Conservation (phyloP, 1,139 yeast genomes). For the Tardiomyces digboiensis region DNA sequence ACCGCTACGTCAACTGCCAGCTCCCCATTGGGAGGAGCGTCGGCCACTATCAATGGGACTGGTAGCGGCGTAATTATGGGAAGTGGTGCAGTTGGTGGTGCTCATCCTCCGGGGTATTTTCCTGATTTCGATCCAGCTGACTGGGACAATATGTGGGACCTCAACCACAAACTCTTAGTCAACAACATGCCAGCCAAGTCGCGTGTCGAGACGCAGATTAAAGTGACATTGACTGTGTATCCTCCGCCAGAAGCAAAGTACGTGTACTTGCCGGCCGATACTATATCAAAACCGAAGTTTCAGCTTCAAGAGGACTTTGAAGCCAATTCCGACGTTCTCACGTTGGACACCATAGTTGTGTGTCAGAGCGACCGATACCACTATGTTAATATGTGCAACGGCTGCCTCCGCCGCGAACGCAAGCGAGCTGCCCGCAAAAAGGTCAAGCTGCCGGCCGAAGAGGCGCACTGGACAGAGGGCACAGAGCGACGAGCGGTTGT, state of each 20-base stretch:
- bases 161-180: conserved; percentile 40
- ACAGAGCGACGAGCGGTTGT: conserved; percentile 75
- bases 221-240: conserved; percentile 51
- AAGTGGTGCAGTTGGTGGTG: background rate
- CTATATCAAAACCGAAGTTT: conserved; percentile 78
- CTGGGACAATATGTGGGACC: background rate
- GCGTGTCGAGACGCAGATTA: conserved; percentile 93
- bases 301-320: conserved; percentile 37
- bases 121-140: background rate
- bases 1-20: conserved; percentile 1
- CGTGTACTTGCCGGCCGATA: conserved; percentile 74
- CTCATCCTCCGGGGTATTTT: conserved; percentile 1
- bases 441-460: conserved; percentile 59
- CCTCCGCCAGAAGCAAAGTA: conserved; percentile 69
- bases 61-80: background rate
- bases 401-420: conserved; percentile 87
- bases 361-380: conserved; percentile 25
- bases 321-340: conserved; percentile 20
- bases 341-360: conserved; percentile 30
- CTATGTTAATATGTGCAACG: conserved; percentile 70
- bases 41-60: background rate
- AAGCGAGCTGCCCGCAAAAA: conserved; percentile 77
- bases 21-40: background rate
- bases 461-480: conserved; percentile 67
- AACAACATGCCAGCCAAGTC: conserved; percentile 66